Evolutionary conservation across 331 rosid species (phyloP).

Genomic region (Erythrophleum ivorense): DNA sequence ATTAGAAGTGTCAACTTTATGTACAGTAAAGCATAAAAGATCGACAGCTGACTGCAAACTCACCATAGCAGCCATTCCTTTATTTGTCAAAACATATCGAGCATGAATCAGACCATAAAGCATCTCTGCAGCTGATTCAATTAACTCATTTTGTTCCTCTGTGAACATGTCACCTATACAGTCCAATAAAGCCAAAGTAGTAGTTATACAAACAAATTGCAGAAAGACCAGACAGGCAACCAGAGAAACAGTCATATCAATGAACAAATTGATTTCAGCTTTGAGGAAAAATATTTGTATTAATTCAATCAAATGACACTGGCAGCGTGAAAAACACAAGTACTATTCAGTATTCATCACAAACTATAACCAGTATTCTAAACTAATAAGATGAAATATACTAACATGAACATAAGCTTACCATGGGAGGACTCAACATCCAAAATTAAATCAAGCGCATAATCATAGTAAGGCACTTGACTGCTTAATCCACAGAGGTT

Average conservation of each 20-base stretch:
- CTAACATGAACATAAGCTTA: constrained; percentile 35
- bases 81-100: constrained; percentile 71
- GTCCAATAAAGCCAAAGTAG: background rate
- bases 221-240: background rate
- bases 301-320: background rate
- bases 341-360: background rate
- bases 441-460: constrained; percentile 79
- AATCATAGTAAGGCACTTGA: constrained; percentile 83
- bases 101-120: constrained; percentile 82
- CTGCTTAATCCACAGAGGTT: constrained; percentile 86
- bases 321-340: background rate
- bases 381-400: background rate
- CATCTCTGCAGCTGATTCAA: constrained; percentile 87
- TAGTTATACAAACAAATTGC: background rate
- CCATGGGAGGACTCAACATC: constrained; percentile 88
- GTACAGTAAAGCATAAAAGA: background rate
- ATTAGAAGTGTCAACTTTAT: background rate
- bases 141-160: constrained; percentile 76
- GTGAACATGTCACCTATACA: constrained; percentile 74
- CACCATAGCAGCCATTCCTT: constrained; percentile 85
- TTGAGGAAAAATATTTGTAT: background rate
- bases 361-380: background rate
- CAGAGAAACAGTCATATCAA: background rate
- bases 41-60: background rate
- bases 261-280: background rate